A percentile compares a stretch with the other conserved stretches of the same genome.
Conservation (phyloP, 1,284 basidiomycete genomes). For the Puccinia triticina region DNA sequence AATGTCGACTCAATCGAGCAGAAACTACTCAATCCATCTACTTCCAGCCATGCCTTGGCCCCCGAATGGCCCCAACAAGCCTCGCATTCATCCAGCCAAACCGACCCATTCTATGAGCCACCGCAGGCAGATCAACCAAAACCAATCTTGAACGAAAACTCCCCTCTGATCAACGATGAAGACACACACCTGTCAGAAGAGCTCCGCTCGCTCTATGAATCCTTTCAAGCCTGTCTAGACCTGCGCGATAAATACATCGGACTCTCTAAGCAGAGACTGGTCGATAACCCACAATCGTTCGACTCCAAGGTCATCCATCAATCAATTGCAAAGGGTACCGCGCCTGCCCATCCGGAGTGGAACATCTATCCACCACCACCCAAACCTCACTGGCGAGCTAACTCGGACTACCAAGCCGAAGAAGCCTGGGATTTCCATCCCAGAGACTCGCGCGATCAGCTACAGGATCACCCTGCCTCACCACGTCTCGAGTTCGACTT, state of each 20-base stretch:
- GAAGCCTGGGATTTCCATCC: constrained; percentile 30
- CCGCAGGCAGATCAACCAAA: constrained; percentile 5
- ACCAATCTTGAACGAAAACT: constrained; percentile 5
- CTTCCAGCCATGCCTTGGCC: background rate
- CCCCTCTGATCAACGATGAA: background rate
- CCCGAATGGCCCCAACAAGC: background rate
- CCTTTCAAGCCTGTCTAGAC: constrained; percentile 77
- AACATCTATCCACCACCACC: constrained; percentile 85
- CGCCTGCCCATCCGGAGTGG: constrained; percentile 68
- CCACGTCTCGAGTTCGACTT: constrained; percentile 66
- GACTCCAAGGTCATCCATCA: constrained; percentile 69
- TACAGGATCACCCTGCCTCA: constrained; percentile 36
- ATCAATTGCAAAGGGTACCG: constrained; percentile 64
- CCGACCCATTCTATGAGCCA: constrained; percentile 25
- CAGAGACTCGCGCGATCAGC: constrained; percentile 50
- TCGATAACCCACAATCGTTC: constrained; percentile 86
- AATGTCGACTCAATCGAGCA: background rate
- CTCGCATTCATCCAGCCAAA: constrained; percentile 7
- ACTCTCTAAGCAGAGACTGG: constrained; percentile 74
- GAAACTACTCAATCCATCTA: background rate
- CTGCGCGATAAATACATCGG: constrained; percentile 89
- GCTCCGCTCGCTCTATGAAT: constrained; percentile 60
- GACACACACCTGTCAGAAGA: constrained; percentile 55
- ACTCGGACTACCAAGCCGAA: constrained; percentile 55
- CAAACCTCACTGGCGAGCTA: constrained; percentile 81